Evolutionary conservation across 345 rosid genomes (phyloP), one percentile per base, ranked within the genome.

Genomic region (Trapa incisa): DNA sequence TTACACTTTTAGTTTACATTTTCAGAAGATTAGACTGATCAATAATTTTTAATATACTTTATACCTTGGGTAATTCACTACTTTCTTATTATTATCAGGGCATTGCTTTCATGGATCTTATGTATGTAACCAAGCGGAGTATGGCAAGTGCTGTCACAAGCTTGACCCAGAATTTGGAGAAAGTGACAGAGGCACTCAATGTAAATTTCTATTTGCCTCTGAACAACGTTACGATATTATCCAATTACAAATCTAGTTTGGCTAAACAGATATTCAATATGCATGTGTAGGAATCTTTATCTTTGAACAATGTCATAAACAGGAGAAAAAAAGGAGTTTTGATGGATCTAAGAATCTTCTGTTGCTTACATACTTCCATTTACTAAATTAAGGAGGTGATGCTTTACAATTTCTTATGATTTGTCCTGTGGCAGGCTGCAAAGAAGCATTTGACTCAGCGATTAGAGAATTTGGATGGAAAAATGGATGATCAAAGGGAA

Each of bases 401-500:
- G 17, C 29, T 15, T 42, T 56, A 41, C 42, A 12, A 47, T 3
- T 43, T 47, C 70, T 41, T 41, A 32, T 53, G 29, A 15, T 52
- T 65, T 45, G 0, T 75, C 72, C 45, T 69, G 68, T 78, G 65
- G 47, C 80, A 94, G 99, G 82, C 83, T 57, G 95, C 92, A 58
- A 94, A 89, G 81, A 82, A 71, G 77, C 96, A 94, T 82, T 78
- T 94, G 73, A 81, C 88, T 2, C 92, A 94, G 71, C 74, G 92
- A 70, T 86, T 94, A 68, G 86, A 81, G 73, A 81, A 73, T 70
- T 81, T 91, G 76, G 92, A 82, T 61, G 86, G 88, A 74, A 94
- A 86, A 86, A 79, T 89, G 86, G 96, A 88, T 41, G 74, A 68
- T 70, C 95, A 91, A 71, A 84, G 84, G 76, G 92, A 84, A 76